Base-by-base conservation (phyloP, 2,329 filamentous ascomycete species). In the Pyricularia pennisetigena region DNA sequence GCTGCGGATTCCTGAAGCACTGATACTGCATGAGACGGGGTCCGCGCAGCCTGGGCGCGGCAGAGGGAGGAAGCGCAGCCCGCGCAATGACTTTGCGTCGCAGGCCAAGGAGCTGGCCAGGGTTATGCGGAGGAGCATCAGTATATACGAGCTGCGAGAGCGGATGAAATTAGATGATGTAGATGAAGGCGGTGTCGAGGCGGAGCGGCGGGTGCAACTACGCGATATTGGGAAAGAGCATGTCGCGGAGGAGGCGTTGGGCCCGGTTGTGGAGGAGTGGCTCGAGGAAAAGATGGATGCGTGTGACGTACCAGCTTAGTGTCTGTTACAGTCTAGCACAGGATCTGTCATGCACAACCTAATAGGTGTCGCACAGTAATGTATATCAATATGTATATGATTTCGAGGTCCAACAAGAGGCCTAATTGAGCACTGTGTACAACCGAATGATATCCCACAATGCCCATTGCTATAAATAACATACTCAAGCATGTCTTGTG, bases 51-150 rank as follows among this genome's bases (percentile, higher is more conserved):
- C 57, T 8, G n/a, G 8, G 7, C n/a, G 57, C 3, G 57, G 4
- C 3, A 61, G 23, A 26, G 63, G 68, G 64, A 64, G 24, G 63
- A 68, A 69, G 65, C 71, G 72, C n/a, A 69, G 72, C 7, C 71
- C 70, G 68, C 76, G 77, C 9, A 82, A 86, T 73, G 82, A 74
- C 16, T 83, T 85, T 68, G 73, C 75, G 57, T 71, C 74, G 1
- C 85, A 86, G 73, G 82, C 85, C 0, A 67, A 72, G 2, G 81
- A 84, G 72, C 74, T 87, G n/a, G 78, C 77, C 0, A 72, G 64
- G 20, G 72, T 83, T 69, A 85, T 86, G 82, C 78, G 79, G 49
- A 77, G 80, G 62, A 85, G 84, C 71, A 72, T 86, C 28, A 76
- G 81, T 30, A 79, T 77, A 72, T 59, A 80, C 3, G 83, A 86